A percentile compares a stretch with the other conserved stretches of the same genome.
Evolutionary conservation across 495 filamentous ascomycete genomes (phyloP).

Genomic region (Penicillium salamii): DNA sequence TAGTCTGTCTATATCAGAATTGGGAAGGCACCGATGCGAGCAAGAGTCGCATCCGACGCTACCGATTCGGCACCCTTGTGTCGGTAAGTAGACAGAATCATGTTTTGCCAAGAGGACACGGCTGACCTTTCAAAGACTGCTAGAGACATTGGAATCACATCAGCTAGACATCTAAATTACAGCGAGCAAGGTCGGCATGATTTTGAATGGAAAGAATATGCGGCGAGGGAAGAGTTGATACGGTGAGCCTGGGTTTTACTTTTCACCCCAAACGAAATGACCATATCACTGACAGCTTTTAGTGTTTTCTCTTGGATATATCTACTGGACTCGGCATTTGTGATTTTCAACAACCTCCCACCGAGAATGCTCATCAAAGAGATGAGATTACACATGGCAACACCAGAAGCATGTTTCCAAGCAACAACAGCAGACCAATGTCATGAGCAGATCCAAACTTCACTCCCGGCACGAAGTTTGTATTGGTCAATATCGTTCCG

Average conservation of each 20-base stretch:
- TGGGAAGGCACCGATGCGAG: slow-evolving; percentile 24
- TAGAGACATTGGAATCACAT: slow-evolving; percentile 21
- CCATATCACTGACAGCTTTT: neutral
- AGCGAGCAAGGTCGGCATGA: slow-evolving; percentile 10
- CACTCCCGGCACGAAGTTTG: slow-evolving; percentile 2
- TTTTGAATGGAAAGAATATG: slow-evolving; percentile 25
- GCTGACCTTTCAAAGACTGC: slow-evolving; percentile 13
- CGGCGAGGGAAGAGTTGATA: slow-evolving; percentile 21
- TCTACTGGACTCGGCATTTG: slow-evolving; percentile 27
- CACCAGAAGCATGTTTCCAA: slow-evolving; percentile 31
- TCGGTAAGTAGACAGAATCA: slow-evolving; percentile 11
- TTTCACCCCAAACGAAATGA: too few species aligned
- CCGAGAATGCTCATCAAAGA: slow-evolving; percentile 32
- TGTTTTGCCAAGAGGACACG: too few species aligned
- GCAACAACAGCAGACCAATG: slow-evolving; percentile 21
- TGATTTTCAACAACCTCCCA: slow-evolving; percentile 29
- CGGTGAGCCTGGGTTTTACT: slow-evolving; percentile 1
- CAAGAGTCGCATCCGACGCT: slow-evolving; percentile 20
- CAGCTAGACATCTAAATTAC: slow-evolving; percentile 17
- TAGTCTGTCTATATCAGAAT: slow-evolving; percentile 27
- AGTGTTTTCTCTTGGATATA: slow-evolving; percentile 24
- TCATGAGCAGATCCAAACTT: slow-evolving; percentile 8
- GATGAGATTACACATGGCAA: slow-evolving; percentile 27
- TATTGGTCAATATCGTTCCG: slow-evolving; percentile 19
- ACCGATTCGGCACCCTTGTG: slow-evolving; percentile 19